Evolutionary conservation across 148 eudicot species (phyloP).

Genomic region (Rhododendron vialii): DNA sequence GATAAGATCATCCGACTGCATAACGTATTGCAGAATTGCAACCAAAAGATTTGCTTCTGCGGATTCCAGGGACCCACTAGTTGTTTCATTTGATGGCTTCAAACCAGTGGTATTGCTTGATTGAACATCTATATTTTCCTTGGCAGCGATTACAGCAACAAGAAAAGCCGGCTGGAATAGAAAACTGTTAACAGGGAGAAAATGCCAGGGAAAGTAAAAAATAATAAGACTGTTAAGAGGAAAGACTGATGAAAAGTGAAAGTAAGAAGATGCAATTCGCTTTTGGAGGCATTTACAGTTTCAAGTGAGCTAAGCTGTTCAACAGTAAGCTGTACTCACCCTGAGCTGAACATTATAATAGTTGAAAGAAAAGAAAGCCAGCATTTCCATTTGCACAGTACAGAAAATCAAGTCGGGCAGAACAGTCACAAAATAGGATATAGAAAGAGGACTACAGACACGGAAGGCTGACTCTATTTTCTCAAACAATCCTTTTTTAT

Average conservation of each 20-base stretch:
- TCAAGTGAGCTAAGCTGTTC: background rate
- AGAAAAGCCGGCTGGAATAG: conserved; percentile 78
- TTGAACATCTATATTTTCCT: conserved; percentile 31
- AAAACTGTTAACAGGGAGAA: background rate
- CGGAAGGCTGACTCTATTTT: background rate
- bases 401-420: background rate
- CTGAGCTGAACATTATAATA: background rate
- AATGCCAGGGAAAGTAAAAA: background rate
- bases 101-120: conserved; percentile 16
- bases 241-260: background rate
- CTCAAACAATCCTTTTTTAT: background rate
- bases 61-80: conserved; percentile 28
- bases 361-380: background rate
- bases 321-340: conserved; percentile 2
- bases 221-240: background rate
- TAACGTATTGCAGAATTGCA: conserved; percentile 47
- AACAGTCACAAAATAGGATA: background rate
- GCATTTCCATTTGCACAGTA: background rate
- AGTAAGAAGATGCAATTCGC: background rate
- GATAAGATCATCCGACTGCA: conserved; percentile 40
- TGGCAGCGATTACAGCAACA: conserved; percentile 47
- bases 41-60: conserved; percentile 44
- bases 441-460: background rate
- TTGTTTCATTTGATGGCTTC: conserved; percentile 32
- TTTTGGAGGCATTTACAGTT: background rate